phyloP scores from a whole-genome alignment of 306 rosid species.

The Medicago arabica region DNA sequence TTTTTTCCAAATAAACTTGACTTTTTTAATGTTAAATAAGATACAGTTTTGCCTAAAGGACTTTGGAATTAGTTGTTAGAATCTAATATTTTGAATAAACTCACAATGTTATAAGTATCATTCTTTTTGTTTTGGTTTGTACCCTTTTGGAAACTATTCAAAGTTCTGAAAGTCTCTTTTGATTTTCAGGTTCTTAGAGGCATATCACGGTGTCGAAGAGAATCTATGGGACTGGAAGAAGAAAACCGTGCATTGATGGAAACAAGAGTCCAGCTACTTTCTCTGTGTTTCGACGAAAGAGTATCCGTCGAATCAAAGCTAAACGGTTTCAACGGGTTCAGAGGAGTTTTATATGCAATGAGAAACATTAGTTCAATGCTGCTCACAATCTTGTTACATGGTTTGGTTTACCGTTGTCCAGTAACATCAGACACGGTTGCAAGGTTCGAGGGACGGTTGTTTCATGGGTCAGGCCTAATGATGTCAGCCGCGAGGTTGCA shows the following conservation, averaged over 20 bases:
- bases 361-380: slow-evolving; percentile 91
- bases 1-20: too few relatives aligned
- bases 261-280: slow-evolving; percentile 74
- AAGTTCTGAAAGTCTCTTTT: not conserved
- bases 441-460: slow-evolving; percentile 69
- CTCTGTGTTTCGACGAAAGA: slow-evolving; percentile 79
- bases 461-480: slow-evolving; percentile 72
- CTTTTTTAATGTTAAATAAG: not conserved
- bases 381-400: slow-evolving; percentile 70
- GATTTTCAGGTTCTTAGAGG: slow-evolving; percentile 67
- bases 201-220: slow-evolving; percentile 75
- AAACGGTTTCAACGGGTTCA: slow-evolving; percentile 95
- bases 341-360: slow-evolving; percentile 96
- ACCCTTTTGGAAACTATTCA: not conserved
- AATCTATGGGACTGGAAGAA: slow-evolving; percentile 83
- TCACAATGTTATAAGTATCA: not conserved
- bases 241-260: slow-evolving; percentile 83
- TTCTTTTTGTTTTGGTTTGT: not conserved
- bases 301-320: slow-evolving; percentile 85
- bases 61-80: not conserved
- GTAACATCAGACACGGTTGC: slow-evolving; percentile 57
- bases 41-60: not conserved
- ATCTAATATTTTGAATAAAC: slow-evolving; percentile 2
- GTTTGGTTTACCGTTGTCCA: slow-evolving; percentile 76
- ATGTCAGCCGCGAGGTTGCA: slow-evolving; percentile 74